Conservation (phyloP, 1,284 basidiomycete genomes). For the Fomitopsis pinicola region DNA sequence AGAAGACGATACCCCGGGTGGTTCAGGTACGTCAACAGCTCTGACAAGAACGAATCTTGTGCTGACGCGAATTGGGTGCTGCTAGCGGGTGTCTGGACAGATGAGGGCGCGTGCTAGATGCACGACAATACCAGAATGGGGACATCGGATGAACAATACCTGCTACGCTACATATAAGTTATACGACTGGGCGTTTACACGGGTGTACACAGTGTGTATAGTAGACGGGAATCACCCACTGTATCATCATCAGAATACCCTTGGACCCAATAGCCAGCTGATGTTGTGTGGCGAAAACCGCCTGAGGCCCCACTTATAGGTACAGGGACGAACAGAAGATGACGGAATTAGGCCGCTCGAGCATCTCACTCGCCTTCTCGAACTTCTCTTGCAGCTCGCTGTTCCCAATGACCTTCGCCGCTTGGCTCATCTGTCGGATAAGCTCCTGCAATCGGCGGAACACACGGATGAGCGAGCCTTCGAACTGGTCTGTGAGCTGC, state of each 20-base stretch:
- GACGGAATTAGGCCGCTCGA: conserved; percentile 89
- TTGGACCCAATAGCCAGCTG: not conserved
- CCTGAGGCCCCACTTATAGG: conserved; percentile 33
- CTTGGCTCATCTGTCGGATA: conserved; percentile 91
- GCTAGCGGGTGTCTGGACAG: conserved; percentile 50
- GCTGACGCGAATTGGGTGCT: conserved; percentile 9
- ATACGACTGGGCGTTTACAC: not conserved
- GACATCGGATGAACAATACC: not conserved
- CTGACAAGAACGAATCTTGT: not conserved
- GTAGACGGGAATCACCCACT: not conserved
- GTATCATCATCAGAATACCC: not conserved
- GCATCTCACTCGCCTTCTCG: conserved; percentile 81
- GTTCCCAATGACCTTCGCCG: conserved; percentile 96
- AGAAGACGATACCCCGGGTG: conserved; percentile 50
- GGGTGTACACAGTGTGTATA: not conserved
- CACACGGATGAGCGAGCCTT: conserved; percentile 91
- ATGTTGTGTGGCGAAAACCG: not conserved
- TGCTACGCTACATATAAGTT: conserved; percentile 2
- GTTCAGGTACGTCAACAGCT: conserved; percentile 29
- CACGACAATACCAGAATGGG: not conserved
- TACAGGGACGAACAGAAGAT: conserved; percentile 92
- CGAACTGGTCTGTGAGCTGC: conserved; percentile 93
- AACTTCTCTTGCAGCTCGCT: conserved; percentile 90
- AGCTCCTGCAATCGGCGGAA: conserved; percentile 94
- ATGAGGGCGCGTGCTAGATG: conserved; percentile 46